Conservation (phyloP, 371 early-diverging fungal species). For the Mortierella sp. region DNA sequence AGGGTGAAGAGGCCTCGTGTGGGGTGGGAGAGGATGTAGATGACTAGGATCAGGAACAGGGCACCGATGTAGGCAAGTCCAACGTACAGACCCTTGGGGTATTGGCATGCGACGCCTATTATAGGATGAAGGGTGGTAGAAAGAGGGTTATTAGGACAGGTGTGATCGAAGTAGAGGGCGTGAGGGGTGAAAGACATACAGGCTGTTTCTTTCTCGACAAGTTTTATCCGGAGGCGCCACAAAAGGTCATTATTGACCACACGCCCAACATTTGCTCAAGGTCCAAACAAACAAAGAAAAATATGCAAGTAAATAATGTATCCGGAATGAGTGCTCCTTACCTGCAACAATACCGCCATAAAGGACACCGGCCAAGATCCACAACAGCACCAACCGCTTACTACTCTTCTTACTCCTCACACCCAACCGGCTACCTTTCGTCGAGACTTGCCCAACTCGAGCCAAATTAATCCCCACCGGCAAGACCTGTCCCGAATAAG, state of each 20-base stretch:
- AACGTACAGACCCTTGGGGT: slow-evolving; percentile 53
- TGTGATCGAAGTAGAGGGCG: neutral
- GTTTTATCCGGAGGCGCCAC: neutral
- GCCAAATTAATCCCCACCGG: slow-evolving; percentile 25
- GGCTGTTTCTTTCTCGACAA: neutral
- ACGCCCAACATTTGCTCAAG: neutral
- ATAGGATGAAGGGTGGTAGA: neutral
- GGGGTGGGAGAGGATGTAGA: slow-evolving; percentile 17
- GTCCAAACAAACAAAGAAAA: neutral
- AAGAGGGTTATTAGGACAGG: neutral
- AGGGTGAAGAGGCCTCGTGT: slow-evolving; percentile 26
- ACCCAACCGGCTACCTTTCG: neutral
- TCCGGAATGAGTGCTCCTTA: slow-evolving; percentile 9
- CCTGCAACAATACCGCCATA: slow-evolving; percentile 54
- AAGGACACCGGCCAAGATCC: slow-evolving; percentile 39
- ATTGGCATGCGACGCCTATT: slow-evolving; percentile 52
- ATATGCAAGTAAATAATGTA: neutral
- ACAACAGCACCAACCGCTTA: slow-evolving; percentile 29
- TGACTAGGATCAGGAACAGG: slow-evolving; percentile 22
- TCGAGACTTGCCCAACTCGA: slow-evolving; percentile 24
- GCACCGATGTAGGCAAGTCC: slow-evolving; percentile 24
- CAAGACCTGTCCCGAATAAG: slow-evolving; percentile 53
- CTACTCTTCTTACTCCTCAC: slow-evolving; percentile 8
- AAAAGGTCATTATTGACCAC: neutral
- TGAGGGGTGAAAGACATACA: neutral